These are phyloP conservation scores for Bocquillonia castaneifolia DNA, from an alignment of 441 rosid genomes.

Conservation along the genomic window DNA sequence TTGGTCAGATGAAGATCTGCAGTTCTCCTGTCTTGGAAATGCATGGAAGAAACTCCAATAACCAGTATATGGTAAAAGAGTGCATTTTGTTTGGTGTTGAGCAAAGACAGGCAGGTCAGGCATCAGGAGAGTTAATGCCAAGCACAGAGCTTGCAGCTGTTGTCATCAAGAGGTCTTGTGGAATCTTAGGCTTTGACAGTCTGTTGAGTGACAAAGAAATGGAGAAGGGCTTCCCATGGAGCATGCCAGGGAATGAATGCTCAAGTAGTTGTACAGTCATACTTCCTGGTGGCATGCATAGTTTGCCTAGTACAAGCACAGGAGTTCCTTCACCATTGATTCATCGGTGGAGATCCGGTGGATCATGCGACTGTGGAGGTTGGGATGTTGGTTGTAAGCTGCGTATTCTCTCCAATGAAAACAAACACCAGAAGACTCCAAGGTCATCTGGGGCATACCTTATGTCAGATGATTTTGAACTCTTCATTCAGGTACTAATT, in stretches of 20 bases:
- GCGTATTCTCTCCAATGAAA: constrained; percentile 38
- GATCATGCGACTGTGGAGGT: constrained; percentile 91
- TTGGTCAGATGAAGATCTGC: constrained; percentile 59
- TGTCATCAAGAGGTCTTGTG: constrained; percentile 37
- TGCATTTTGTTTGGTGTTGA: constrained; percentile 56
- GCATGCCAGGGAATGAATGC: constrained; percentile 17
- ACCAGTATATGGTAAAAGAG: constrained; percentile 37
- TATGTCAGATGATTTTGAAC: constrained; percentile 39
- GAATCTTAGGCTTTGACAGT: constrained; percentile 12
- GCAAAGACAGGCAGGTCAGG: constrained; percentile 35
- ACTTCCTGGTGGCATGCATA: constrained; percentile 72
- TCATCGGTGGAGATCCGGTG: constrained; percentile 66
- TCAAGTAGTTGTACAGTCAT: constrained; percentile 38
- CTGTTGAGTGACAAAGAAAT: constrained; percentile 16
- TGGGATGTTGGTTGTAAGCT: constrained; percentile 93
- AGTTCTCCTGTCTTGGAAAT: constrained; percentile 26
- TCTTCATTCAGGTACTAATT: constrained; percentile 48
- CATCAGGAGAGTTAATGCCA: constrained; percentile 24
- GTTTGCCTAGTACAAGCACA: constrained; percentile 51
- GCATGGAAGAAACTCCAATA: constrained; percentile 23
- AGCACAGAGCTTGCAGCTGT: constrained; percentile 69
- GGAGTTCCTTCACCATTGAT: constrained; percentile 61
- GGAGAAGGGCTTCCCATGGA: constrained; percentile 18
- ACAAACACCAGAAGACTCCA: constrained; percentile 23
- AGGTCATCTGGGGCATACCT: constrained; percentile 19